Evolutionary conservation across 1,139 yeast species (phyloP), one percentile per base, ranked within the genome.

Genomic region (Debaryomycetaceae sp.): DNA sequence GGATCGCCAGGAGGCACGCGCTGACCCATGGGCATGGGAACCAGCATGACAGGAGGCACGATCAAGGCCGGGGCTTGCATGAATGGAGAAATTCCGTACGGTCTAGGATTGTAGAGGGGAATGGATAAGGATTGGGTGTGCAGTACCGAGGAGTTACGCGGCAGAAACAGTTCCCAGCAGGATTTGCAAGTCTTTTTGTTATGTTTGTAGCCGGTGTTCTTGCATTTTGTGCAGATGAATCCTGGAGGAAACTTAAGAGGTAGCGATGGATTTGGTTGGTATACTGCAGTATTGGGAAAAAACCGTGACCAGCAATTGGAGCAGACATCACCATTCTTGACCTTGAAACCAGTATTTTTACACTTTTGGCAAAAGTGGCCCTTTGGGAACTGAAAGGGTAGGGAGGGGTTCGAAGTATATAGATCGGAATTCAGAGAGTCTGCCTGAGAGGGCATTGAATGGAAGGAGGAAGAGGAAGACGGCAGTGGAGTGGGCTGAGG

Each of bases 1-100:
- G 94, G 93, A 40, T 85, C 94, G 2, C 95, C 95, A 0, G 95
- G 94, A 8, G 46, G 52, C 1, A 81, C 80, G 20, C 72, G 55
- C 8, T 69, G 29, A 0, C 75, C 27, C 12, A 12, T 15, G 15
- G 11, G 11, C 23, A 19, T 14, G n/a, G n/a, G n/a, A n/a, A n/a
- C n/a, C n/a, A n/a, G n/a, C n/a, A n/a, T n/a, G n/a, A n/a, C n/a
- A n/a, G n/a, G n/a, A 16, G 12, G 4, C 22, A 22, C 25, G 23
- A 12, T 12, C 22, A 20, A 15, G 2, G 29, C 26, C 4, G 23
- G 12, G 10, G 13, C 13, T 7, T 13, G 19, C 11, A 23, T 22
- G 7, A 16, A 21, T 13, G 16, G 20, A 7, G 25, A 4, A 23
- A 16, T 15, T 19, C 25, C 15, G 27, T 24, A 22, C 22, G 22